These are phyloP conservation scores for Lolium rigidum DNA, from an alignment of 176 grass and related monocot genomes.

Conservation along the genomic window DNA sequence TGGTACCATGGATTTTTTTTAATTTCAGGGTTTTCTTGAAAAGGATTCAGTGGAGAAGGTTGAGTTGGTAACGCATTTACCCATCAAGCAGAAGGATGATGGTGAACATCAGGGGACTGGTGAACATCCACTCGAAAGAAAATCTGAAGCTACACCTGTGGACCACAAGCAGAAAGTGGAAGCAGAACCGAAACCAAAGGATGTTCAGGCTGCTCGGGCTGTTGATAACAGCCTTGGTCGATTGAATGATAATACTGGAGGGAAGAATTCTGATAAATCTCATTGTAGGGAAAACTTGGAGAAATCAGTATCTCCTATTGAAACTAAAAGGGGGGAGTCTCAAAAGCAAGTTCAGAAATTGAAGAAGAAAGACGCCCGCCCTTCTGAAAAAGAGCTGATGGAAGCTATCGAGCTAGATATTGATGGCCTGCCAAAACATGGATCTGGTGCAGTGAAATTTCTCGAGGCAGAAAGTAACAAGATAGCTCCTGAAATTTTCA, in stretches of 20 bases:
- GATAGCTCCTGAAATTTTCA: too few species aligned
- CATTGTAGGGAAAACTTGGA: constrained; percentile 40
- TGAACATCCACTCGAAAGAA: constrained; percentile 40
- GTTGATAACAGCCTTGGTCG: constrained; percentile 30
- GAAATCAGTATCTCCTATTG: constrained; percentile 39
- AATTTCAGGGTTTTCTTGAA: constrained; percentile 25
- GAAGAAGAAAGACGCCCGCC: constrained; percentile 25
- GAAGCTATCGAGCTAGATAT: constrained; percentile 61
- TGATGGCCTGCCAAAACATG: constrained; percentile 57
- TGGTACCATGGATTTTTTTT: constrained; percentile 27
- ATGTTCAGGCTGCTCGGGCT: constrained; percentile 56
- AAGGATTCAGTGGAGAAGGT: constrained; percentile 31
- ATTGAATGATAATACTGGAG: constrained; percentile 44
- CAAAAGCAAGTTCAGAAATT: constrained; percentile 48
- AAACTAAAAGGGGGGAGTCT: constrained; percentile 34
- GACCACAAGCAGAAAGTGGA: constrained; percentile 35
- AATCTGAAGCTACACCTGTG: constrained; percentile 28
- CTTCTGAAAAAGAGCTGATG: constrained; percentile 42
- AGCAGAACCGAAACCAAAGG: constrained; percentile 43
- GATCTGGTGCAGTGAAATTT: constrained; percentile 44
- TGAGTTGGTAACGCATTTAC: constrained; percentile 37
- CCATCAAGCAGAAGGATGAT: constrained; percentile 23
- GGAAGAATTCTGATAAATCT: constrained; percentile 32
- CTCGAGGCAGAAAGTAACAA: constrained; percentile 39
- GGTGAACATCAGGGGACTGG: background rate